phyloP scores from a whole-genome alignment of 2,329 filamentous ascomycete genomes.

The Pseudophaeomoniella oleicola region DNA sequence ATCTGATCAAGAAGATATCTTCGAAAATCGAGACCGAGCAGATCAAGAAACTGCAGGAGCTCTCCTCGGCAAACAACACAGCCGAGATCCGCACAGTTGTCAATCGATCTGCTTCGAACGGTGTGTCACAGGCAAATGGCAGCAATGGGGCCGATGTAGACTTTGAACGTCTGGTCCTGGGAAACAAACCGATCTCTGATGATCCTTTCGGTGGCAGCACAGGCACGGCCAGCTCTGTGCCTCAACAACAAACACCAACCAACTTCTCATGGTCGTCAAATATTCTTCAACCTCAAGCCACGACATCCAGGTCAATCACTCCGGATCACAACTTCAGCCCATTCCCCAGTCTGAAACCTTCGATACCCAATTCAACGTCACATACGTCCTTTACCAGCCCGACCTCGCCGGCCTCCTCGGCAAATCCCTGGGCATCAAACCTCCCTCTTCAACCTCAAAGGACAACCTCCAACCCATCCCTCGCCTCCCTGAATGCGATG shows the following conservation, averaged over 20 bases:
- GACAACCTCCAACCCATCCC: constrained; percentile 4
- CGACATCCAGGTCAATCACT: constrained; percentile 31
- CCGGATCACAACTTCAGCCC: constrained; percentile 34
- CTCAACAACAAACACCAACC: constrained; percentile 17
- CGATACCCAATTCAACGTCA: constrained; percentile 15
- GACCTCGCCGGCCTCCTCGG: constrained; percentile 18
- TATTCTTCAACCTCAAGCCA: constrained; percentile 5
- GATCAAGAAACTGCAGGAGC: constrained; percentile 71
- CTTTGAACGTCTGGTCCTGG: constrained; percentile 83
- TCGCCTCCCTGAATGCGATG: constrained; percentile 6
- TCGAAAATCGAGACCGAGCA: constrained; percentile 77
- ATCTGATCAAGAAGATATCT: constrained; percentile 68
- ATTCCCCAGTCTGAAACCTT: constrained; percentile 32
- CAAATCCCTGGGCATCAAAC: constrained; percentile 7
- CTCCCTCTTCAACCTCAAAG: constrained; percentile 6
- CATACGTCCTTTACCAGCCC: constrained; percentile 23
- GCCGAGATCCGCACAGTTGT: constrained; percentile 22
- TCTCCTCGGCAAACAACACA: constrained; percentile 46
- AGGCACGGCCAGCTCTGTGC: constrained; percentile 14
- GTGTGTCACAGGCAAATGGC: constrained; percentile 24
- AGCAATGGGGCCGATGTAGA: constrained; percentile 49
- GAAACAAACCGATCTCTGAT: constrained; percentile 34
- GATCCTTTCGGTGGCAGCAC: constrained; percentile 16
- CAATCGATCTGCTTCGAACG: constrained; percentile 14
- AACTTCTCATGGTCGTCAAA: constrained; percentile 27